These are phyloP conservation scores for Aspergillus cristatus DNA, from an alignment of 495 filamentous ascomycete species.

Conservation along the genomic window DNA sequence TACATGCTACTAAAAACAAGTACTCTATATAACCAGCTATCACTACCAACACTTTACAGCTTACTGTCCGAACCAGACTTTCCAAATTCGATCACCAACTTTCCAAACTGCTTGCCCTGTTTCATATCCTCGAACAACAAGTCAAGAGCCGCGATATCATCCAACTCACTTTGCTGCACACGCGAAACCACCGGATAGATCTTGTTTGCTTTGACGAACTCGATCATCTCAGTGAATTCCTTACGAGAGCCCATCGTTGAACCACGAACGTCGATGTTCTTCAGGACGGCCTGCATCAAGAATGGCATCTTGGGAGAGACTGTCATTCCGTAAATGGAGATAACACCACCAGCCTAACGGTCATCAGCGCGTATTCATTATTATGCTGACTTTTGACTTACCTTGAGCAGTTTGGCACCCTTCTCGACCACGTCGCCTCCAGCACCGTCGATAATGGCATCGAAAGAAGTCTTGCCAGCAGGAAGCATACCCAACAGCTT, in stretches of 20 bases:
- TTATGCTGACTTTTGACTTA: conserved; percentile 12
- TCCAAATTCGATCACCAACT: conserved; percentile 56
- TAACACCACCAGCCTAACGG: conserved; percentile 49
- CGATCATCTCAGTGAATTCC: conserved; percentile 71
- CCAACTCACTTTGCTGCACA: conserved; percentile 50
- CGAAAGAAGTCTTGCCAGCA: conserved; percentile 45
- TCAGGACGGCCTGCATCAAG: conserved; percentile 59
- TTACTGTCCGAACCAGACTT: conserved; percentile 29
- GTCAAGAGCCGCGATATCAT: conserved; percentile 57
- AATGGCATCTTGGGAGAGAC: conserved; percentile 63
- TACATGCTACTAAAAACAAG: too few relatives aligned
- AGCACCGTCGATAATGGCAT: conserved; percentile 67
- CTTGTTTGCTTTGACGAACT: conserved; percentile 54
- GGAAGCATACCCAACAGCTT: conserved; percentile 50
- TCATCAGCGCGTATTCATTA: conserved; percentile 1
- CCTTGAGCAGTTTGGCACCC: conserved; percentile 48
- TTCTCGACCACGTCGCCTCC: conserved; percentile 62
- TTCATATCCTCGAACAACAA: conserved; percentile 67
- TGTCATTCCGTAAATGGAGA: conserved; percentile 73
- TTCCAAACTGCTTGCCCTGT: conserved; percentile 67
- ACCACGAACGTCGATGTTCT: conserved; percentile 64
- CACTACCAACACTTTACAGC: conserved; percentile 18
- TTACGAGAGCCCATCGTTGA: conserved; percentile 67
- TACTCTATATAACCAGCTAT: too few relatives aligned
- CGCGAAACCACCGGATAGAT: conserved; percentile 57